These are phyloP conservation scores for Asparagopsis taxiformis DNA, from an alignment of 31 red algal genomes.

Conservation along the genomic window DNA sequence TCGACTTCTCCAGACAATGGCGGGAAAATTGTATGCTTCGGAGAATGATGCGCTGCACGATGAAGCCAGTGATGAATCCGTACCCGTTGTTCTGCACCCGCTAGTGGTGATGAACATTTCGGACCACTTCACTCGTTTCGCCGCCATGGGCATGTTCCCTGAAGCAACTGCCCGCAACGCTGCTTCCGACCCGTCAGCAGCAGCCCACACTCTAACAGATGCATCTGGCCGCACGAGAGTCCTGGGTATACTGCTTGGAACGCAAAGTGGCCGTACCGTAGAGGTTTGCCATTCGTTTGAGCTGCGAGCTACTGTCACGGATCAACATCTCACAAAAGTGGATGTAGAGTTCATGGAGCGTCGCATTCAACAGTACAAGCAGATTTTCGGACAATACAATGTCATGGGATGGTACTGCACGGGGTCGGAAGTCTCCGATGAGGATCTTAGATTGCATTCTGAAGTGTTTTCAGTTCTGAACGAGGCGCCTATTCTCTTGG, in stretches of 20 bases:
- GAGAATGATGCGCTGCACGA: conserved; percentile 17
- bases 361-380: conserved; percentile 70
- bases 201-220: conserved; percentile 26
- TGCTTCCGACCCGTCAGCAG: neutral
- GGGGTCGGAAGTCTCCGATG: conserved; percentile 27
- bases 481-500: conserved; percentile 61
- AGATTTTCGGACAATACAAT: conserved; percentile 58
- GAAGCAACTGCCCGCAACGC: conserved; percentile 20
- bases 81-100: conserved; percentile 66
- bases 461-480: conserved; percentile 54
- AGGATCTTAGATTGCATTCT: conserved; percentile 58
- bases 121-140: conserved; percentile 71
- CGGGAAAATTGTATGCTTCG: conserved; percentile 16
- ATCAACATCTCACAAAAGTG: conserved; percentile 30
- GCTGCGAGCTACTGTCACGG: conserved; percentile 25
- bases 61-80: conserved; percentile 20
- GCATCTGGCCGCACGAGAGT: conserved; percentile 29
- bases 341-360: conserved; percentile 50
- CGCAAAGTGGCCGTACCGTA: conserved; percentile 61
- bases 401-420: conserved; percentile 83
- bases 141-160: conserved; percentile 55
- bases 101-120: conserved; percentile 73
- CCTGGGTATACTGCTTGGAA: conserved; percentile 60
- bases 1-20: no score
- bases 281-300: conserved; percentile 83